Base-by-base conservation (phyloP, 495 filamentous ascomycete species). In the Hypoxylon lenormandii region DNA sequence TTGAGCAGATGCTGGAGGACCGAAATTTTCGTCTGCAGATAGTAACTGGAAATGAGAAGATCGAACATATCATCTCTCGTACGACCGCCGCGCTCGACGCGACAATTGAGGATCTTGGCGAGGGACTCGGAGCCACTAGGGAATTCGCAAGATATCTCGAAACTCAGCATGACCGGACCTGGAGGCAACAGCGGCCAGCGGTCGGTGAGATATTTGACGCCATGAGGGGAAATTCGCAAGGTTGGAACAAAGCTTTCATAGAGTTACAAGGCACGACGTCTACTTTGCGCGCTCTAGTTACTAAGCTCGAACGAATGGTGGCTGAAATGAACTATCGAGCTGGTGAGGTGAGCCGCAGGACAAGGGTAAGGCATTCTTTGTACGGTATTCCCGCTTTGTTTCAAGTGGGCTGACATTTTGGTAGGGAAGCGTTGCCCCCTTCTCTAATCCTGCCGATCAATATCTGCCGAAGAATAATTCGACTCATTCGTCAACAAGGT, bases 1-100 rank as follows among this genome's bases (percentile, higher is more conserved):
- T 98, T 70, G 92, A 97, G 76, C 83, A 84, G 38, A 97, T 98
- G 92, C 82, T 98, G 28, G 85, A 91, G 64, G 91, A 97, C 69
- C 87, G 89, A 49, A 85, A 84, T 49, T 98, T 96, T 67, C 89
- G 95, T 18, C 76, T 86, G 19, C 85, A 92, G 55, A 92, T 98
- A 42, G 80, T 97, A 18, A 85, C 89, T 46, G 93, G 94, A 48
- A 97, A 98, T 74, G 90, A 92, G 73, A 91, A 90, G 75, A 96
- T 98, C 59, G 92, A 97, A 72, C 90, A 93, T 77, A 92, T 97
- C 63, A 87, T 96, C 63, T 86, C 87, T 48, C 85, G 93, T 47
- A 96, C 94, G 18, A 86, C 88, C 1, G 76, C 81, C 7, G 85
- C 90, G 11, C 89, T 97, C 77, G 86, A 91, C 23, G 91, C 92